Percentiles rank a stretch among this genome's conserved stretches.
Conservation (phyloP, 139 green algal species). For the Chlamydomonas sphaeroides region DNA sequence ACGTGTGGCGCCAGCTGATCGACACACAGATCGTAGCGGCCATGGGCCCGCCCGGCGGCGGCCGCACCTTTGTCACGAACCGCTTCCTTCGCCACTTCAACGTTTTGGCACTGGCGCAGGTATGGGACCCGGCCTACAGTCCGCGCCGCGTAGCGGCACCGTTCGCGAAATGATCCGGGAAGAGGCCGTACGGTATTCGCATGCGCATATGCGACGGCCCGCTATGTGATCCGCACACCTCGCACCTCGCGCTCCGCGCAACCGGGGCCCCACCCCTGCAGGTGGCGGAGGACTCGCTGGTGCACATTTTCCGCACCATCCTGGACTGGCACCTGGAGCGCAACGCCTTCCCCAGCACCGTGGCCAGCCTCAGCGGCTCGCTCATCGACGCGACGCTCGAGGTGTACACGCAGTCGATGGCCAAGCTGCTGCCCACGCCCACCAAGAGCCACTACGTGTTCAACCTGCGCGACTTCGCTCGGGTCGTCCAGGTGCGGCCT, state of each 20-base stretch:
- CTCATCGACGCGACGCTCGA: slow-evolving; percentile 65
- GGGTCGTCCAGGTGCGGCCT: slow-evolving; percentile 74
- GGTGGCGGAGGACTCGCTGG: slow-evolving; percentile 70
- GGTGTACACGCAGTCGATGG: slow-evolving; percentile 71
- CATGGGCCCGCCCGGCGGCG: slow-evolving; percentile 80
- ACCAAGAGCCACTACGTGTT: slow-evolving; percentile 87
- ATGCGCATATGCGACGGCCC: too few relatives aligned
- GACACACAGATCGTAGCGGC: slow-evolving; percentile 79
- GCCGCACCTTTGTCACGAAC: slow-evolving; percentile 76
- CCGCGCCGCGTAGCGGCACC: too few relatives aligned
- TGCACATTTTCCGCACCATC: slow-evolving; percentile 79
- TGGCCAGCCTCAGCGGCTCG: neutral
- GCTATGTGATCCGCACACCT: too few relatives aligned
- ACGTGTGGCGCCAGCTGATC: slow-evolving; percentile 66
- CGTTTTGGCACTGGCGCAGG: slow-evolving; percentile 68
- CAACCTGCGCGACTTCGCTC: slow-evolving; percentile 85
- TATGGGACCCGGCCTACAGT: too few relatives aligned
- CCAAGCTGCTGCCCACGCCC: slow-evolving; percentile 80
- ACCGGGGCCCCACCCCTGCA: slow-evolving; percentile 18
- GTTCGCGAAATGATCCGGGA: too few relatives aligned
- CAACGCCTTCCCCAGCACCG: slow-evolving; percentile 49
- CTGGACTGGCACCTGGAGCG: slow-evolving; percentile 75
- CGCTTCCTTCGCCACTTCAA: slow-evolving; percentile 80
- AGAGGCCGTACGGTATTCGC: too few relatives aligned
- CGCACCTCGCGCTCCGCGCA: neutral